phyloP scores from a whole-genome alignment of 345 rosid species.

The Durio zibethinus region DNA sequence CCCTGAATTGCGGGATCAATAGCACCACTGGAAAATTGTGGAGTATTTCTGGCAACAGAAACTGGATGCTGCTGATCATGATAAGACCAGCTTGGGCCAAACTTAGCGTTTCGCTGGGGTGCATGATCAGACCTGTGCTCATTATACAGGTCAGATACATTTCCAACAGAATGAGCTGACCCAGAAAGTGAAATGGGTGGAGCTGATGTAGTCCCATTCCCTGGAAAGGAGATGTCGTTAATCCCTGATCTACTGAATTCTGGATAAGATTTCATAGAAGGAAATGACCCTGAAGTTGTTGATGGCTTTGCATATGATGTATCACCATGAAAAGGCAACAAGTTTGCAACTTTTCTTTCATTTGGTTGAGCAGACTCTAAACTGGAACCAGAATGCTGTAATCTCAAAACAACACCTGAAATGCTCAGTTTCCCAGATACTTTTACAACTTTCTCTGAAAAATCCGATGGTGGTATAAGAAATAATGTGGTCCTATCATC shows the following conservation, averaged over 20 bases:
- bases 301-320: constrained; percentile 36
- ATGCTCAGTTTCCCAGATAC: constrained; percentile 92
- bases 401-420: constrained; percentile 81
- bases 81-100: constrained; percentile 43
- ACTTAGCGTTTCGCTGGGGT: constrained; percentile 26
- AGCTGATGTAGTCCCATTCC: constrained; percentile 29
- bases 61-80: constrained; percentile 33
- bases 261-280: constrained; percentile 29
- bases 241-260: constrained; percentile 33
- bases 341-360: constrained; percentile 41
- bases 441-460: constrained; percentile 85
- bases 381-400: constrained; percentile 52
- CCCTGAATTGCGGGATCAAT: constrained; percentile 33
- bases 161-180: constrained; percentile 33
- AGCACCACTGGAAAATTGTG: constrained; percentile 28
- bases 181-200: constrained; percentile 31
- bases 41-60: constrained; percentile 35
- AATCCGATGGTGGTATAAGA: constrained; percentile 95
- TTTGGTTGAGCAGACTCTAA: constrained; percentile 39
- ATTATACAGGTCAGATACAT: constrained; percentile 30
- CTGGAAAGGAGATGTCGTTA: constrained; percentile 27
- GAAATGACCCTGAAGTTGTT: constrained; percentile 26
- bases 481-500: constrained; percentile 87
- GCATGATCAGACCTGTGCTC: constrained; percentile 45
- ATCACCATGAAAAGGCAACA: constrained; percentile 37